These are phyloP conservation scores for Taphrina populina DNA, from an alignment of 1,139 yeast species.

Conservation along the genomic window DNA sequence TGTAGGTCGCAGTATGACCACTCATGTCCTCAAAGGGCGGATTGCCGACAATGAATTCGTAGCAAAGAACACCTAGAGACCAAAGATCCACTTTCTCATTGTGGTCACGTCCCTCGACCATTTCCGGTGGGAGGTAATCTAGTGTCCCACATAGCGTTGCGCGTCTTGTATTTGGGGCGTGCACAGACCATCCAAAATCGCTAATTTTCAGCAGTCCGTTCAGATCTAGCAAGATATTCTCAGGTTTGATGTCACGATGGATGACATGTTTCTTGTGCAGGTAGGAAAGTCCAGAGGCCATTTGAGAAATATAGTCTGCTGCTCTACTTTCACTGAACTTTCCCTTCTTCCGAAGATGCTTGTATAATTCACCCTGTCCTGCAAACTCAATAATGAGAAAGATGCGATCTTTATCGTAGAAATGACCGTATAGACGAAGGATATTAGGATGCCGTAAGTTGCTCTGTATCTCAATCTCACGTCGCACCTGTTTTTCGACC, in stretches of 20 bases:
- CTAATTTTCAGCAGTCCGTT: conserved; percentile 75
- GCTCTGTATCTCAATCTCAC: conserved; percentile 91
- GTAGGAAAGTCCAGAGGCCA: conserved; percentile 73
- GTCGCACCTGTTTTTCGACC: conserved; percentile 80
- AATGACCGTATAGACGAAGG: conserved; percentile 78
- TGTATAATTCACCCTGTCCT: conserved; percentile 82
- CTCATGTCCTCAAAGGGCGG: conserved; percentile 83
- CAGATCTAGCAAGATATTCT: conserved; percentile 73
- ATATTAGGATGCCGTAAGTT: conserved; percentile 71
- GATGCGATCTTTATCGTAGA: conserved; percentile 74
- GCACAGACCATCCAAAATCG: conserved; percentile 97
- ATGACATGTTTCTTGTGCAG: conserved; percentile 76
- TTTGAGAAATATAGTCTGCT: conserved; percentile 75
- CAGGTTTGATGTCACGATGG: conserved; percentile 92
- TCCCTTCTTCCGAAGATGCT: conserved; percentile 61
- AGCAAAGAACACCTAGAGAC: conserved; percentile 86
- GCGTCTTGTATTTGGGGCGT: conserved; percentile 55
- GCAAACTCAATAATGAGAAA: conserved; percentile 83
- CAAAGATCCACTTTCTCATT: conserved; percentile 81
- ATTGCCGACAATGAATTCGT: conserved; percentile 80
- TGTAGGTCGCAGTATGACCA: conserved; percentile 69
- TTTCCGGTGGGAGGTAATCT: conserved; percentile 93
- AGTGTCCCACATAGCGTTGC: conserved; percentile 91
- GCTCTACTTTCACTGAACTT: conserved; percentile 72
- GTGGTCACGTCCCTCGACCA: conserved; percentile 81